Conservation (phyloP, 2,329 filamentous ascomycete species). For the Sordariomycetes sp. region DNA sequence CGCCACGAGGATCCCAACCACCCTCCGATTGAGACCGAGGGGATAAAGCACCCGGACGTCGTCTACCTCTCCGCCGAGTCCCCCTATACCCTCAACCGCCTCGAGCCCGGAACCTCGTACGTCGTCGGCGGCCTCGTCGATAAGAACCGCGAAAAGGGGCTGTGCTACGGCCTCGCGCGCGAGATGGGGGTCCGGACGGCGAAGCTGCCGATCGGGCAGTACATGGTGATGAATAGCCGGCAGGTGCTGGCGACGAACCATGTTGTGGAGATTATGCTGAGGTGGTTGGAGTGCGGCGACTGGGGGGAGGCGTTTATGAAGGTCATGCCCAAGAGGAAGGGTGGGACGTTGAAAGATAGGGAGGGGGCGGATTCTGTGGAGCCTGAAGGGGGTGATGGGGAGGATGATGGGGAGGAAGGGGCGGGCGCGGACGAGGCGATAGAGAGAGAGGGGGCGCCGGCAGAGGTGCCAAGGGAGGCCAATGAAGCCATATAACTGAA, state of each 20-base stretch:
- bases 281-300: conserved; percentile 79
- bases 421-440: conserved; percentile 3
- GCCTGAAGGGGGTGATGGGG: conserved; percentile 11
- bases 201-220: conserved; percentile 88
- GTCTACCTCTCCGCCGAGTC: conserved; percentile 90
- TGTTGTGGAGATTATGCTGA: conserved; percentile 91
- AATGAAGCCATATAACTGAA: not conserved
- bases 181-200: conserved; percentile 72
- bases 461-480: not conserved
- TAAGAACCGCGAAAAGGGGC: conserved; percentile 88
- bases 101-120: conserved; percentile 83
- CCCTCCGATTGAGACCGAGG: conserved; percentile 14
- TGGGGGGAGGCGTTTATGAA: conserved; percentile 84
- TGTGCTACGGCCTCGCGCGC: conserved; percentile 75
- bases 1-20: conserved; percentile 15
- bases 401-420: conserved; percentile 2
- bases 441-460: not conserved
- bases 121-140: conserved; percentile 91
- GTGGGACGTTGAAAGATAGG: conserved; percentile 47
- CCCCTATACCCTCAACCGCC: conserved; percentile 65
- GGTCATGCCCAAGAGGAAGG: conserved; percentile 85
- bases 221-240: conserved; percentile 78
- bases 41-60: conserved; percentile 27
- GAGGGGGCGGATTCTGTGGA: conserved; percentile 8
- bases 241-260: conserved; percentile 88